A percentile compares a stretch with the other conserved stretches of the same genome.
These are phyloP conservation scores for Saccharomyces mikatae DNA, from an alignment of 805 yeast genomes.

Conservation along the genomic window DNA sequence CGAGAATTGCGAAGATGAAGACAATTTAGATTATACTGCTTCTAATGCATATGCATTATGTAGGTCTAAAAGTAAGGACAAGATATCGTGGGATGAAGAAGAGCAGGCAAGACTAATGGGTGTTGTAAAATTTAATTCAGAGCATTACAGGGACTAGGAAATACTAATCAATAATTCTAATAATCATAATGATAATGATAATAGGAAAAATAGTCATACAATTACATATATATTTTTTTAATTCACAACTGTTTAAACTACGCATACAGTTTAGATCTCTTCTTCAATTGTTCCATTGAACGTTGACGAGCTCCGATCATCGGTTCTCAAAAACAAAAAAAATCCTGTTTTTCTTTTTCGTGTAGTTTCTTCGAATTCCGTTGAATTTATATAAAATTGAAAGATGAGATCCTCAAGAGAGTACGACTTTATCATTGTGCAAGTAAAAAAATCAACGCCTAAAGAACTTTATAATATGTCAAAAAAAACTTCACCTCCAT, in stretches of 20 bases:
- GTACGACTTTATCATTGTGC: not conserved
- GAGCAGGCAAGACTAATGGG: constrained; percentile 23
- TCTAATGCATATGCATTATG: constrained; percentile 28
- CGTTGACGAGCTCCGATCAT: not conserved
- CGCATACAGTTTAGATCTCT: not conserved
- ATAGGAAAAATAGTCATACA: not conserved
- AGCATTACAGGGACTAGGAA: constrained; percentile 1
- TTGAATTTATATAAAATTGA: not conserved
- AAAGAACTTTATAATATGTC: constrained; percentile 10
- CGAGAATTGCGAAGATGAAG: constrained; percentile 10
- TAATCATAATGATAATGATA: not conserved
- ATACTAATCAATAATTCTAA: not conserved
- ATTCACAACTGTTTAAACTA: not conserved
- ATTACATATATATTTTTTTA: not conserved
- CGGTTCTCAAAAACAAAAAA: not conserved
- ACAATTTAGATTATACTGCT: constrained; percentile 26
- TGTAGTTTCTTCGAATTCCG: not conserved
- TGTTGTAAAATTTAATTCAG: constrained; percentile 19
- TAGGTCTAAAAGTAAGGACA: constrained; percentile 29
- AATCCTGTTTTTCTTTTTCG: not conserved
- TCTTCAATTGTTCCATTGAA: not conserved
- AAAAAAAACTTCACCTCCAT: constrained; percentile 15
- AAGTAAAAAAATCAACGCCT: too few species aligned
- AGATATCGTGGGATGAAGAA: constrained; percentile 25
- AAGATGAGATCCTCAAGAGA: not conserved